Percentiles rank a stretch among this genome's conserved stretches.
Evolutionary conservation across 345 rosid genomes (phyloP).

Genomic region (Ricinus communis): DNA sequence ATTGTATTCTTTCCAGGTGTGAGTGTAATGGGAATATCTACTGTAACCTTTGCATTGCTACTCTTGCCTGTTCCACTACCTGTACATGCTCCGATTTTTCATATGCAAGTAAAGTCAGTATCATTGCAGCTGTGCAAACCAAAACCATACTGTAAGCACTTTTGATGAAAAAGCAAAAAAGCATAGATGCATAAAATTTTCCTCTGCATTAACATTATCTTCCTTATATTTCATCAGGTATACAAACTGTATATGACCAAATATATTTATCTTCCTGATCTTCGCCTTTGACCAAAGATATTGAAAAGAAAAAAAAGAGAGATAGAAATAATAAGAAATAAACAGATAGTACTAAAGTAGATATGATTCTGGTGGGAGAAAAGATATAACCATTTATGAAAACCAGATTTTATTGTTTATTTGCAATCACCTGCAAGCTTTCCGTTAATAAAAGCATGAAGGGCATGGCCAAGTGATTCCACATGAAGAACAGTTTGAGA

Average conservation of each 20-base stretch:
- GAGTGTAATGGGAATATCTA: constrained; percentile 63
- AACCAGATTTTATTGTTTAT: too few relatives aligned
- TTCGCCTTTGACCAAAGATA: too few relatives aligned
- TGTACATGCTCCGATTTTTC: constrained; percentile 33
- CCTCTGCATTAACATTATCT: neutral
- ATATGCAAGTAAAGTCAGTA: constrained; percentile 7
- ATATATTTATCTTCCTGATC: too few relatives aligned
- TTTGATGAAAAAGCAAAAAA: neutral
- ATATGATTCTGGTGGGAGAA: too few relatives aligned
- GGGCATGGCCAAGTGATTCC: constrained; percentile 82
- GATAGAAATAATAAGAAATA: too few relatives aligned
- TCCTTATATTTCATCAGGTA: neutral
- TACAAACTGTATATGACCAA: neutral
- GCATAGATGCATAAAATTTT: neutral
- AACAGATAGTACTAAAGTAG: too few relatives aligned
- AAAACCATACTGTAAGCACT: neutral
- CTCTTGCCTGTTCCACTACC: constrained; percentile 63
- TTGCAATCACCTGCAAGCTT: constrained; percentile 61
- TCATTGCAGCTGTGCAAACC: constrained; percentile 9
- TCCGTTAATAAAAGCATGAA: constrained; percentile 75
- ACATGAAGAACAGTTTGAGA: constrained; percentile 72
- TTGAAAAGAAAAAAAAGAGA: too few relatives aligned
- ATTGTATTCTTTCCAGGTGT: constrained; percentile 68
- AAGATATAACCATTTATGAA: too few relatives aligned
- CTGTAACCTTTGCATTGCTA: constrained; percentile 51